Base-by-base conservation (phyloP, 305 asterid genomes). In the Andrographis paniculata region DNA sequence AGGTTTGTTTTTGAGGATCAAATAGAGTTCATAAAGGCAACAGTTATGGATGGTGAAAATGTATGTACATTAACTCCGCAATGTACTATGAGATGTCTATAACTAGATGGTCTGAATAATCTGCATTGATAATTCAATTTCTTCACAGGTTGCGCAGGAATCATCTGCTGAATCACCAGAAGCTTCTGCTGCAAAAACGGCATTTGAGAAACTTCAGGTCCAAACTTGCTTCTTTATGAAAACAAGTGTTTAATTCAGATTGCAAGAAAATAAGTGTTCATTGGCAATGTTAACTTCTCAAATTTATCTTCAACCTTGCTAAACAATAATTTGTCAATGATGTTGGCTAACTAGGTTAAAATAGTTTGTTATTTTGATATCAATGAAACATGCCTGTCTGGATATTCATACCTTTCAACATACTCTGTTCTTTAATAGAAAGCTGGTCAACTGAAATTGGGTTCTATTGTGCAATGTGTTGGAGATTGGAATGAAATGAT, bases 1-100 rank as follows among this genome's bases (percentile, higher is more conserved):
- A 72, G 80, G 62, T 79, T 60, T 63, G 88, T 79, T 36, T 91
- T 91, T 70, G 98, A 86, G 66, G 88, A 86, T 70, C 98, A 91
- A 70, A 86, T 91, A 58, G 96, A 86, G 55, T 91, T 91, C 64
- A 80, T 86, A 62, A 82, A 78, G 82, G 89, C 84, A 22, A 19
- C 70, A 75, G 94, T 80, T 27, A 78, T 89, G 86, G 88, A 72
- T 58, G 96, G 96, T 51, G 81, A 68, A 42, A 75, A 70, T 75
- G 78, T 72, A 58, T 9, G 71, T 55, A n/a, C 20, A 28, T 50
- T 36, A 22, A 58, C 51, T 60, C 17, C 48, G 20, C 22, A 48
- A 30, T 38, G 41, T 42, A 17, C 45, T 36, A 36, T 52, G 21
- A 41, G 17, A 42, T 20, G 45, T 59, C 18, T 55, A 45, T 38